These are phyloP conservation scores for Sporothrix inflata DNA, from an alignment of 2,329 filamentous ascomycete species.

Conservation along the genomic window DNA sequence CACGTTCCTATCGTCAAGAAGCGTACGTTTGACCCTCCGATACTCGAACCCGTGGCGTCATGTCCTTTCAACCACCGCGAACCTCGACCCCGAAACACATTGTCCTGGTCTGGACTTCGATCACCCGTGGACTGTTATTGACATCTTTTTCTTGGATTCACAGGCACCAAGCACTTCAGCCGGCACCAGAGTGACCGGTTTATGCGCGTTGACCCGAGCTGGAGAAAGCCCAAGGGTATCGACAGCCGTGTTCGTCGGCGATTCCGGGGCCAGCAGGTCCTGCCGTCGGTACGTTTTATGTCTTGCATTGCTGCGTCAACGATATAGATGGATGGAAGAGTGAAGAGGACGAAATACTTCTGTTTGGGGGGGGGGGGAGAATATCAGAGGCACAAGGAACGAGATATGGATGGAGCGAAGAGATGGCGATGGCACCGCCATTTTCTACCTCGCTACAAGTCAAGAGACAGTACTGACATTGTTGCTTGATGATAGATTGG, in stretches of 20 bases:
- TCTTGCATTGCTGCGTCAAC: background rate
- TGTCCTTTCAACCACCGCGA: background rate
- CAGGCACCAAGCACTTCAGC: slow-evolving; percentile 91
- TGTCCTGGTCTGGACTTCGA: background rate
- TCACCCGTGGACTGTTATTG: background rate
- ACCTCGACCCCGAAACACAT: background rate
- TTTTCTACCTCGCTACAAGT: background rate
- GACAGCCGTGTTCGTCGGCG: slow-evolving; percentile 96
- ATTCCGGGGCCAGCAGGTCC: slow-evolving; percentile 92
- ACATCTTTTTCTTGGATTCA: background rate
- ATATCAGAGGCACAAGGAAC: too few relatives aligned
- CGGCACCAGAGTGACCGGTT: slow-evolving; percentile 98
- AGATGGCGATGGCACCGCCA: background rate
- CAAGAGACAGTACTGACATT: slow-evolving; percentile 14
- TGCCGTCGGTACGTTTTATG: slow-evolving; percentile 86
- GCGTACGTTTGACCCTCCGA: slow-evolving; percentile 68
- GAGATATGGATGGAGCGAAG: background rate
- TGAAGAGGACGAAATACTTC: background rate
- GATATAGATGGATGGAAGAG: background rate
- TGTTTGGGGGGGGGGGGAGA: background rate
- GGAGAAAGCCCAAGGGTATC: slow-evolving; percentile 99
- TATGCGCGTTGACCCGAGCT: slow-evolving; percentile 86
- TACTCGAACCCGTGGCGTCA: background rate
- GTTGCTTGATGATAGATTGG: slow-evolving; percentile 71
- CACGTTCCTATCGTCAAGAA: slow-evolving; percentile 99